Conservation (phyloP, 2,329 filamentous ascomycete species). For the Apiospora rasikravindrae region DNA sequence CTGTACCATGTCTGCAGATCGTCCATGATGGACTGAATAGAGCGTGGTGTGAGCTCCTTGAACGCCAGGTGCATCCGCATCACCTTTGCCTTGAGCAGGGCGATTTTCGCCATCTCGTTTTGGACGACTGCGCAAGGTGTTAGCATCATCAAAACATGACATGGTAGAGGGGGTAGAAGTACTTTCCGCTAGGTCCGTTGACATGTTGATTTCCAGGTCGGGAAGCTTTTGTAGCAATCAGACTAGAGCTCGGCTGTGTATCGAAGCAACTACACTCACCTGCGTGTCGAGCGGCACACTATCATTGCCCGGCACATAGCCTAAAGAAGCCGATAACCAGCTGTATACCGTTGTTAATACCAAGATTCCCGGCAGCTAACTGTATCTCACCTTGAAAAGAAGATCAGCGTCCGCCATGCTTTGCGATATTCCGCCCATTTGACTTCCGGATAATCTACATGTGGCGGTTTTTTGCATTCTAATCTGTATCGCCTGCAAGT, state of each 20-base stretch:
- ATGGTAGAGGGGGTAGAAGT: slow-evolving; percentile 16
- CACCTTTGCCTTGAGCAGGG: slow-evolving; percentile 37
- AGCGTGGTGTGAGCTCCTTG: slow-evolving; percentile 32
- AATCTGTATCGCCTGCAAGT: slow-evolving; percentile 30
- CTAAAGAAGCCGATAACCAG: slow-evolving; percentile 39
- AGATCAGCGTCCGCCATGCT: slow-evolving; percentile 38
- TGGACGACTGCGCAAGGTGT: slow-evolving; percentile 33
- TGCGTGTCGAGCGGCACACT: slow-evolving; percentile 27
- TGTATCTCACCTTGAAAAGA: slow-evolving; percentile 33
- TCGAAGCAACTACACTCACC: neutral
- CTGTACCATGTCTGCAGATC: slow-evolving; percentile 38
- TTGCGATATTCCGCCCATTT: slow-evolving; percentile 32
- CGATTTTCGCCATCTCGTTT: slow-evolving; percentile 36
- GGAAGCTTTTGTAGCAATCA: slow-evolving; percentile 26
- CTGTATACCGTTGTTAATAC: slow-evolving; percentile 23
- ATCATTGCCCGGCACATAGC: slow-evolving; percentile 36
- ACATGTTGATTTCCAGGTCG: slow-evolving; percentile 30
- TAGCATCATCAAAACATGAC: neutral
- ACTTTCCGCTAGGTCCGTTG: slow-evolving; percentile 32
- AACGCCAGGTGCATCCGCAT: slow-evolving; percentile 37
- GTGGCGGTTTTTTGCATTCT: slow-evolving; percentile 21
- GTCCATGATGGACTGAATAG: slow-evolving; percentile 35
- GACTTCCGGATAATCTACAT: slow-evolving; percentile 19
- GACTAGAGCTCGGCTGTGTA: neutral
- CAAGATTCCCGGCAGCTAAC: neutral